phyloP scores from a whole-genome alignment of 805 yeast species.

The Yarrowia sp. region DNA sequence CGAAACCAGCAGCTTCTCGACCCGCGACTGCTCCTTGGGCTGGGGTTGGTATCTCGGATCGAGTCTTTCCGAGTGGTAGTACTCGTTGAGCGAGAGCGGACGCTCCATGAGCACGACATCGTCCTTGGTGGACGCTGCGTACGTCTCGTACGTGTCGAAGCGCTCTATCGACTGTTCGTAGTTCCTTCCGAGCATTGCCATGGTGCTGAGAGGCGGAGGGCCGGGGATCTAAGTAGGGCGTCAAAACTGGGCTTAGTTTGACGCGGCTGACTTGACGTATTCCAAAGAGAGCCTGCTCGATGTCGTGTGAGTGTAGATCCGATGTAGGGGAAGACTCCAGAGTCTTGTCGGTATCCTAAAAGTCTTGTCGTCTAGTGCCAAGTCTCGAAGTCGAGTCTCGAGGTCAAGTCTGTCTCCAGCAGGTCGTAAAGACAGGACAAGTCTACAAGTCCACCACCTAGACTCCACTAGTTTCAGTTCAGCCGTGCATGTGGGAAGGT shows the following conservation, averaged over 20 bases:
- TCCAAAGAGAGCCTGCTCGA: no score
- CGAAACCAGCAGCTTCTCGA: not conserved
- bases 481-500: not conserved
- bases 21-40: not conserved
- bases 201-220: not conserved
- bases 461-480: no score
- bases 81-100: not conserved
- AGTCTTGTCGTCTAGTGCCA: no score
- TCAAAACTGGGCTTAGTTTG: not conserved
- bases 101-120: not conserved
- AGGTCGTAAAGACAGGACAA: no score
- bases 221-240: not conserved
- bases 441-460: no score
- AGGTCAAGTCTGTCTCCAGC: no score
- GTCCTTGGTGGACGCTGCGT: not conserved
- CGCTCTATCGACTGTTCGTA: slow-evolving; percentile 2
- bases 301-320: no score
- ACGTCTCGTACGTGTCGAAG: not conserved
- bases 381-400: no score
- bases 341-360: no score
- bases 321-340: no score
- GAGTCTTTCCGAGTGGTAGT: slow-evolving; percentile 12
- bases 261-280: slow-evolving; percentile 5
- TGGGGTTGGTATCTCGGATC: not conserved
- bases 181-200: not conserved